A percentile compares a stretch with the other conserved stretches of the same genome.
Evolutionary conservation across 2,329 filamentous ascomycete genomes (phyloP).

Genomic region (Neophaeococcomyces mojaviensis): DNA sequence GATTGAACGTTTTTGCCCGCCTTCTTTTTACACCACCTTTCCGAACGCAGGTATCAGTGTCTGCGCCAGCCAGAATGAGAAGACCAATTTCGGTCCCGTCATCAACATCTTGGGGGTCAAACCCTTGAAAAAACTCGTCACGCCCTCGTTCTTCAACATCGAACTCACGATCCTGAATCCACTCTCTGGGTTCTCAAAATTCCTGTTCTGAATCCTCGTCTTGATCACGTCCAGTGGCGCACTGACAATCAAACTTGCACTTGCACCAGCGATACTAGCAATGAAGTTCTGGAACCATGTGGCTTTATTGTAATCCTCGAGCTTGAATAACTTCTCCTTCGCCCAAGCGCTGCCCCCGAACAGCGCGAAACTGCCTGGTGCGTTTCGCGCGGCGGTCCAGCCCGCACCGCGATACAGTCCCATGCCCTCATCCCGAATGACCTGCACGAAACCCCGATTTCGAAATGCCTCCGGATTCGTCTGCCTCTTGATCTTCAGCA

Average conservation of each 20-base stretch:
- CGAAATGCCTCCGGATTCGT: conserved; percentile 98
- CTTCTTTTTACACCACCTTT: conserved; percentile 49
- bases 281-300: conserved; percentile 95
- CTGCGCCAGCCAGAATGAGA: conserved; percentile 99
- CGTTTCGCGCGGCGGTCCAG: conserved; percentile 95
- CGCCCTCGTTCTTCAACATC: conserved; percentile 87
- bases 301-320: conserved; percentile 92
- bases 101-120: conserved; percentile 95
- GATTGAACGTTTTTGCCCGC: too few species aligned
- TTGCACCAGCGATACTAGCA: conserved; percentile 89
- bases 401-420: conserved; percentile 92
- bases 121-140: conserved; percentile 91
- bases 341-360: conserved; percentile 96
- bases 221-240: conserved; percentile 96
- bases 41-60: conserved; percentile 92
- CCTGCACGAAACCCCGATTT: conserved; percentile 81
- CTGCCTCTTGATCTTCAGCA: conserved; percentile 98
- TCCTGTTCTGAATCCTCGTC: conserved; percentile 95
- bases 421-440: conserved; percentile 89
- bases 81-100: conserved; percentile 97
- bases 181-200: conserved; percentile 95
- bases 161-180: conserved; percentile 85
- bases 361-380: conserved; percentile 91
- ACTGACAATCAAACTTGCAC: conserved; percentile 91
- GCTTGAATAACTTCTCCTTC: conserved; percentile 88